Evolutionary conservation across 2,329 filamentous ascomycete species (phyloP), one percentile per base, ranked within the genome.

Genomic region (Tothia fuscella): DNA sequence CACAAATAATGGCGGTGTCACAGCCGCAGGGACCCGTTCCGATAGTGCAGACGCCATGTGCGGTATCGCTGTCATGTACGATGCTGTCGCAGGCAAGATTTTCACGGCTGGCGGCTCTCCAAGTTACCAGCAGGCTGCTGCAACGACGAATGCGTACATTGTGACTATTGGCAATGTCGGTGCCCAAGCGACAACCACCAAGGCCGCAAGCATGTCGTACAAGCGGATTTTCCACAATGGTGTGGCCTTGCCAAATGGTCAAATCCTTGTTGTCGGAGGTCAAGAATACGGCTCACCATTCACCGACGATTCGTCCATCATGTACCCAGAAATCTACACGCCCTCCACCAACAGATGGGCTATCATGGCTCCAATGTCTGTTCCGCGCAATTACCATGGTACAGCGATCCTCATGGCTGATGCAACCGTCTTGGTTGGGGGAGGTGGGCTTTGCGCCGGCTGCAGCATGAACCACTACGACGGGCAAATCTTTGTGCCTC

Each of bases 11-110:
- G 72, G 73, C 2, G 51, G 53, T 13, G 50, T 62, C 13, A 47
- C 49, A 3, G 47, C 51, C 7, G 71, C 70, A 1, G 71, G 71
- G 0, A 56, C 46, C 3, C 59, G 71, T 4, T 58, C 54, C 17
- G 58, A 59, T 6, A 64, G 66, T 22, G 53, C 62, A 9, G 64
- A 74, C 46, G 56, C 71, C 3, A 78, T 78, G 74, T 67, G 63
- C 44, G 74, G 71, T 10, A 67, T 65, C 36, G 65, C 66, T 4
- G 63, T 72, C 46, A 76, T 78, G 71, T 77, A 69, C 48, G 72
- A 77, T 49, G 71, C 72, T 33, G 53, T 57, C 1, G 51, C 50
- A 2, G 73, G 73, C 24, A 73, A 74, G 52, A 75, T 76, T 24
- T 56, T 76, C 2, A 66, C 69, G 0, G 56, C 64, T 12, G 73